Percentiles rank a stretch among this genome's conserved stretches.
Evolutionary conservation across 257 asterid genomes (phyloP).

Genomic region (Haberlea rhodopensis): DNA sequence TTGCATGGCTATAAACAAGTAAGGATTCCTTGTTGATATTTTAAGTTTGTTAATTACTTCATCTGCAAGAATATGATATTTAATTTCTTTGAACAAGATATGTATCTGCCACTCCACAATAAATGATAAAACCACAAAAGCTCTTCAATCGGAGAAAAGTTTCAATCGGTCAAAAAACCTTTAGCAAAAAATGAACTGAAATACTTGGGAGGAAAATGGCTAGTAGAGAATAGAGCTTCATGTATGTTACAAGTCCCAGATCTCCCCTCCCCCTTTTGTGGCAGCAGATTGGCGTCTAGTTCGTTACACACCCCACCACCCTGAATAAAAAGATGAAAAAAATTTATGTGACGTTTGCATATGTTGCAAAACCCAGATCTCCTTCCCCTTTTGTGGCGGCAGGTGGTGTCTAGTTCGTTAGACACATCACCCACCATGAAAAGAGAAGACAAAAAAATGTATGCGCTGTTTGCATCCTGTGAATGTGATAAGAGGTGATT

Average conservation of each 20-base stretch:
- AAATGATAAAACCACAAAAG: background rate
- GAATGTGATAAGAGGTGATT: background rate
- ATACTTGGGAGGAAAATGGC: background rate
- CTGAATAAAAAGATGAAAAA: background rate
- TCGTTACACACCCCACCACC: background rate
- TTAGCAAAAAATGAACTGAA: background rate
- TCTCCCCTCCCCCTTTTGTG: background rate
- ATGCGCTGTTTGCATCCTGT: background rate
- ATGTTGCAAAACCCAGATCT: background rate
- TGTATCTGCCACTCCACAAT: background rate
- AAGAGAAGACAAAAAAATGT: background rate
- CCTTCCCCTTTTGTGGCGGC: background rate
- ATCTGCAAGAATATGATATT: background rate
- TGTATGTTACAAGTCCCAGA: background rate
- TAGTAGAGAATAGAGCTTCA: background rate
- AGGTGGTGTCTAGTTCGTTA: background rate
- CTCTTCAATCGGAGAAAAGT: background rate
- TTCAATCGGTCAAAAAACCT: background rate
- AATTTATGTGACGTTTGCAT: background rate
- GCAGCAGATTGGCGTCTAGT: background rate
- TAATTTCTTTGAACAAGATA: background rate
- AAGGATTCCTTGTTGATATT: conserved; percentile 31
- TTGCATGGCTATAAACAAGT: conserved; percentile 91
- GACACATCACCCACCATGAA: background rate
- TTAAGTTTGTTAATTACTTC: background rate